Conservation (phyloP, 108 stramenopile genomes). For the Pseudonitzschia multistriata region DNA sequence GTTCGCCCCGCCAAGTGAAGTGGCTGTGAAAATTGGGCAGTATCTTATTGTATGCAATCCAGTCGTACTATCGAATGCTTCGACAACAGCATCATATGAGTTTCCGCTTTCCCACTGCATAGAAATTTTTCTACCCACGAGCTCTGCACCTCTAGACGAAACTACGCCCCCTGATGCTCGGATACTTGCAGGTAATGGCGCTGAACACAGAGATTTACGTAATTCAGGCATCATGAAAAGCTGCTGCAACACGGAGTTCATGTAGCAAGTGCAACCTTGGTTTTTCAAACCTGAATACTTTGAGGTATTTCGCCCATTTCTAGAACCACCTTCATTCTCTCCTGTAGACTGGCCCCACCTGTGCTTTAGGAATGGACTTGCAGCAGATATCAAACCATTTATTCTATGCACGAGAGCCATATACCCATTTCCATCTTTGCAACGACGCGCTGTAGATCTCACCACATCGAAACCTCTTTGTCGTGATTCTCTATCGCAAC, state of each 20-base stretch:
- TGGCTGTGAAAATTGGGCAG: slow-evolving; percentile 49
- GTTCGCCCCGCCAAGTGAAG: slow-evolving; percentile 31
- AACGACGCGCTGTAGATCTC: slow-evolving; percentile 62
- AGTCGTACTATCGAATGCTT: slow-evolving; percentile 56
- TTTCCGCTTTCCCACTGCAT: slow-evolving; percentile 87
- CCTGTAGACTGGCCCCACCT: slow-evolving; percentile 61
- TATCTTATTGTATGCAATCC: slow-evolving; percentile 87
- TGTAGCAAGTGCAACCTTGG: slow-evolving; percentile 99
- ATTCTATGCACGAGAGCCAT: slow-evolving; percentile 57
- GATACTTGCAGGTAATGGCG: slow-evolving; percentile 60
- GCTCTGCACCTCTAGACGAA: slow-evolving; percentile 55
- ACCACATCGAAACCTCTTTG: slow-evolving; percentile 79
- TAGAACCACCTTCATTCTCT: slow-evolving; percentile 36
- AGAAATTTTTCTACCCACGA: slow-evolving; percentile 79
- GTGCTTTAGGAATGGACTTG: slow-evolving; percentile 74
- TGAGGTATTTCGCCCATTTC: slow-evolving; percentile 44
- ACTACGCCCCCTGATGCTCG: slow-evolving; percentile 63
- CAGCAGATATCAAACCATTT: slow-evolving; percentile 50
- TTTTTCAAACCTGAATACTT: slow-evolving; percentile 92
- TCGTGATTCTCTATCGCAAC: slow-evolving; percentile 79
- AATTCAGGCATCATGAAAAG: slow-evolving; percentile 94
- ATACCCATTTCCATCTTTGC: slow-evolving; percentile 61
- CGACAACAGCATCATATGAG: slow-evolving; percentile 82
- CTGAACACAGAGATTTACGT: slow-evolving; percentile 77
- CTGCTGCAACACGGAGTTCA: slow-evolving; percentile 96